Percentiles rank a stretch among this genome's conserved stretches.
phyloP scores from a whole-genome alignment of 768 basidiomycete genomes.

The Daedaleopsis sinensis region DNA sequence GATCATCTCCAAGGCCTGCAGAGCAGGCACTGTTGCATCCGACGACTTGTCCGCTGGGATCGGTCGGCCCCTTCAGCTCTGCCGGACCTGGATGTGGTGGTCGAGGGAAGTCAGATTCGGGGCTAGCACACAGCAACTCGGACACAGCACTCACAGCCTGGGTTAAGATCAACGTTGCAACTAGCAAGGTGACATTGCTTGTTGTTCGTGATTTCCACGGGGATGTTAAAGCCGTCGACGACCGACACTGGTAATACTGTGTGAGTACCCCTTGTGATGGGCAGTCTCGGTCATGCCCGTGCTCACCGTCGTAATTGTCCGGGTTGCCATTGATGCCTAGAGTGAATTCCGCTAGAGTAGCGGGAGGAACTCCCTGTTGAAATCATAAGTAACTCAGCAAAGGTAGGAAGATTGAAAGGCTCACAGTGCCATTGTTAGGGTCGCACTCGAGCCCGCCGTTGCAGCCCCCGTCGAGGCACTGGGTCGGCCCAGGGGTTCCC shows the following conservation, averaged over 20 bases:
- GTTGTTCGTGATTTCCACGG: slow-evolving; percentile 37
- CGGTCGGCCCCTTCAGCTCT: slow-evolving; percentile 36
- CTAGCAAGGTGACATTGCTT: slow-evolving; percentile 34
- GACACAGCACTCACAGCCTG: slow-evolving; percentile 27
- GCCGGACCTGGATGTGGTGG: slow-evolving; percentile 18
- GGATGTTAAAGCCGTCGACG: slow-evolving; percentile 38
- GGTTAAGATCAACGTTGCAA: slow-evolving; percentile 40
- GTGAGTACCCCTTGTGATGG: not conserved
- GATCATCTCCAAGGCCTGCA: slow-evolving; percentile 38
- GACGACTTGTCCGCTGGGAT: slow-evolving; percentile 37
- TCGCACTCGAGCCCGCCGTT: slow-evolving; percentile 43
- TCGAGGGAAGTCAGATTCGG: no score
- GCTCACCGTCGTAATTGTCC: slow-evolving; percentile 40
- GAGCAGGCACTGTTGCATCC: slow-evolving; percentile 49
- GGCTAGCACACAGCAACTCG: no score
- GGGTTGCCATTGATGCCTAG: slow-evolving; percentile 26
- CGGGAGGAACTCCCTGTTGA: slow-evolving; percentile 37
- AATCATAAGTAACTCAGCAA: slow-evolving; percentile 21
- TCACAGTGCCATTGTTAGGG: slow-evolving; percentile 38
- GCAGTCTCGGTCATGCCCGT: not conserved
- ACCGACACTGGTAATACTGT: slow-evolving; percentile 28
- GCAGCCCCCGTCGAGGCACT: slow-evolving; percentile 43
- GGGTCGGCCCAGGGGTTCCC: slow-evolving; percentile 33
- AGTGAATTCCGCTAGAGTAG: slow-evolving; percentile 40
- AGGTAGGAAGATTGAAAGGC: not conserved